A percentile compares a stretch with the other conserved stretches of the same genome.
These are phyloP conservation scores for Silene vulgaris DNA, from an alignment of 179 eudicot species.

Conservation along the genomic window DNA sequence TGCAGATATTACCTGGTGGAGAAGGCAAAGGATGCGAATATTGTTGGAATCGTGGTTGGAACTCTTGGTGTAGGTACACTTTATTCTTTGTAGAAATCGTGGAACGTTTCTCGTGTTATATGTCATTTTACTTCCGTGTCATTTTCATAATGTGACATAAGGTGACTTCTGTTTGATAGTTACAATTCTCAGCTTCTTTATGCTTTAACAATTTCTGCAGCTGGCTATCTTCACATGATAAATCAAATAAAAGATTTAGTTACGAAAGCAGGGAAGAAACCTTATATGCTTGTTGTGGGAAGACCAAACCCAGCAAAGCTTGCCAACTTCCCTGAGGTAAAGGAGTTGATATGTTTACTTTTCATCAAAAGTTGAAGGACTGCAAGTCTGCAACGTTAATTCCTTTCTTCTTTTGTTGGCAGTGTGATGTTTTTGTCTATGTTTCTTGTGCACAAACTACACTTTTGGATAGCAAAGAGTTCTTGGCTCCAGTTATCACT, in stretches of 20 bases:
- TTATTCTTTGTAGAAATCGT: not conserved
- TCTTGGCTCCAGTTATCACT: conserved; percentile 91
- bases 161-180: not conserved
- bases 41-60: conserved; percentile 91
- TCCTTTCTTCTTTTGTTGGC: conserved; percentile 27
- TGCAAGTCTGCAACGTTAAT: not conserved
- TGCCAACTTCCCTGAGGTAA: conserved; percentile 98
- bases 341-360: not conserved
- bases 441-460: conserved; percentile 97
- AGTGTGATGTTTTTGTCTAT: conserved; percentile 90
- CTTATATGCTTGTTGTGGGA: conserved; percentile 78
- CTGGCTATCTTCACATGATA: conserved; percentile 91
- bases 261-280: conserved; percentile 73
- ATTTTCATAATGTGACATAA: not conserved
- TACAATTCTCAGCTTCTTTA: not conserved
- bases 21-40: conserved; percentile 95
- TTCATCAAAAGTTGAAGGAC: not conserved
- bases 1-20: conserved; percentile 91
- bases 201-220: conserved; percentile 40
- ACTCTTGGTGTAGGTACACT: conserved; percentile 91
- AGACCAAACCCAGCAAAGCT: conserved; percentile 95
- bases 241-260: conserved; percentile 72
- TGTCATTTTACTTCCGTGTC: not conserved
- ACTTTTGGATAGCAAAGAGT: conserved; percentile 94
- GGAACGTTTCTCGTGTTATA: not conserved